Evolutionary conservation across 441 rosid species (phyloP).

Genomic region (Euphorbia schlechtendalii): DNA sequence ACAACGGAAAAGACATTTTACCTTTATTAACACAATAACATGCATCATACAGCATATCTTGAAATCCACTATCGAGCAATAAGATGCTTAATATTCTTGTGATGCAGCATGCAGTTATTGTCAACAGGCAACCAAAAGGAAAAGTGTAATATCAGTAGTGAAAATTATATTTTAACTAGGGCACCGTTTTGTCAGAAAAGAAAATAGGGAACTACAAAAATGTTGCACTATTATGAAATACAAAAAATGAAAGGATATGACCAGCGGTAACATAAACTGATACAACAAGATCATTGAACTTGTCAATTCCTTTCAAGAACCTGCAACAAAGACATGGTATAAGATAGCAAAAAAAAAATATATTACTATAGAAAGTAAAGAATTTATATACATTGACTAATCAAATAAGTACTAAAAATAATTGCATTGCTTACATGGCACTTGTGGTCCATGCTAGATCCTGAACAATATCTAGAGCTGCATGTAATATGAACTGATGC

Average conservation of each 20-base stretch:
- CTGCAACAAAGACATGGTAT: conserved; percentile 28
- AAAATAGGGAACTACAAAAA: too few relatives aligned
- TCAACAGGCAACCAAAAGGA: not conserved
- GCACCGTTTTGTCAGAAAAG: not conserved
- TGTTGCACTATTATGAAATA: not conserved
- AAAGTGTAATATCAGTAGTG: not conserved
- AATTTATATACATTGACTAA: not conserved
- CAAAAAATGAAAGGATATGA: conserved; percentile 63
- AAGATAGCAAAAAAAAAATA: not conserved
- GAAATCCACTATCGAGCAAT: not conserved
- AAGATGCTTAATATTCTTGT: not conserved
- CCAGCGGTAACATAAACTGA: conserved; percentile 96
- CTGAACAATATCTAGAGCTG: conserved; percentile 92
- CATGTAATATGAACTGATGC: conserved; percentile 90
- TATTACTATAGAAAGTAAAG: not conserved
- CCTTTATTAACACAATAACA: not conserved
- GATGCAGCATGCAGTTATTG: not conserved
- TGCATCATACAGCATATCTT: not conserved
- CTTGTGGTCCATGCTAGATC: conserved; percentile 97
- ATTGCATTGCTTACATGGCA: conserved; percentile 52
- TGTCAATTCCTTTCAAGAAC: conserved; percentile 90
- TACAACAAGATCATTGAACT: conserved; percentile 86
- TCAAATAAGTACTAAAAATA: not conserved
- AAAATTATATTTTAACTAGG: not conserved
- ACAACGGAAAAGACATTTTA: not conserved